These are phyloP conservation scores for Umbelopsis sp. DNA, from an alignment of 192 early-diverging fungal species.

Conservation along the genomic window DNA sequence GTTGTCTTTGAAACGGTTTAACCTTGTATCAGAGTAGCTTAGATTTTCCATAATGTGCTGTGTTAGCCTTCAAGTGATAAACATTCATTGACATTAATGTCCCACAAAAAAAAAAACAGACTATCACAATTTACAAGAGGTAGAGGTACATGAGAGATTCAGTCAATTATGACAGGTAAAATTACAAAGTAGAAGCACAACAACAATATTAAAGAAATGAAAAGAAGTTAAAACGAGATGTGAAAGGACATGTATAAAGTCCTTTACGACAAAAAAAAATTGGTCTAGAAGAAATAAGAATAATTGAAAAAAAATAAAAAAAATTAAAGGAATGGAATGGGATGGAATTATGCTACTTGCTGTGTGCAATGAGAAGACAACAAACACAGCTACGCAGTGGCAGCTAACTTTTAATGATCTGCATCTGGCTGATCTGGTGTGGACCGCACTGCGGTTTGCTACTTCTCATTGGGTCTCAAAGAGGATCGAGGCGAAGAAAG, in stretches of 20 bases:
- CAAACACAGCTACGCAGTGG: neutral
- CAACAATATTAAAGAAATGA: neutral
- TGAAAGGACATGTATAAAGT: neutral
- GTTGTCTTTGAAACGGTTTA: too few relatives aligned
- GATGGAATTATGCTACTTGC: neutral
- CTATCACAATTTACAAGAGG: conserved; percentile 1
- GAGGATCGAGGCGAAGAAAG: neutral
- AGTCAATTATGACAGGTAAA: conserved; percentile 1
- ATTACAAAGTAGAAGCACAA: conserved; percentile 7
- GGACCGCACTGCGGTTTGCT: neutral
- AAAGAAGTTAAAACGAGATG: neutral
- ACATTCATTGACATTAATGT: neutral
- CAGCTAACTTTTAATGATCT: neutral
- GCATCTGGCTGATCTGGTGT: neutral
- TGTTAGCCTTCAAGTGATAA: neutral
- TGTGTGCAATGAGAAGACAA: too few relatives aligned
- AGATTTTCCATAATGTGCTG: too few relatives aligned
- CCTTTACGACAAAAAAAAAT: neutral
- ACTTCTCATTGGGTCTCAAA: neutral
- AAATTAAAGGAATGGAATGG: conserved; percentile 7
- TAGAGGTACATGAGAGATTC: conserved; percentile 13
- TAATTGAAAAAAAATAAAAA: neutral
- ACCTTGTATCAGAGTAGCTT: too few relatives aligned
- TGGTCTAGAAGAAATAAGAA: neutral
- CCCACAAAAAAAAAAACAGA: neutral